Evolutionary conservation across 148 eudicot genomes (phyloP), one percentile per base, ranked within the genome.

Genomic region (Spergularia bocconei): DNA sequence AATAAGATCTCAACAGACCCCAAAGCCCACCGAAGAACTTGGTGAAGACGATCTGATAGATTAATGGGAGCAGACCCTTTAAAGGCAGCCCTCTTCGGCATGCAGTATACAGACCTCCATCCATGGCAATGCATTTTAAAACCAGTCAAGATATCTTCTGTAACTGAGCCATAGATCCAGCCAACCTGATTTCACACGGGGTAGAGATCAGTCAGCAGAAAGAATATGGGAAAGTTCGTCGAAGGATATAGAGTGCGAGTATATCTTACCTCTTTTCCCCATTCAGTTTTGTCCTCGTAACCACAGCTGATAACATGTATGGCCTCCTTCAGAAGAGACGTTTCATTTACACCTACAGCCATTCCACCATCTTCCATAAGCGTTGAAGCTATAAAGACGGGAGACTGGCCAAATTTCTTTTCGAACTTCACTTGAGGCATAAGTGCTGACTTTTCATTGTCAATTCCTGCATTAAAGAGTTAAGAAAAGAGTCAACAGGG

Each of bases 91-190:
- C 93, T 84, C 72, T 82, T 90, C 0, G 99, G 97, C 68, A 92
- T 92, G 79, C 99, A 95, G 87, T 95, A 95, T 0, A 95, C 96
- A 0, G 97, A 95, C 29, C 99, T 82, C 99, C 97, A 95, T 16
- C 99, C 97, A 74, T 92, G 97, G 77, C 96, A 90, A 64, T 95
- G 99, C 99, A 95, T 95, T 79, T 95, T 95, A 70, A 95, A 95
- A 29, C 99, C 97, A 55, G 99, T 95, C 79, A 95, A 82, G 63
- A 95, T 93, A 87, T 93, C 98, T 80, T 93, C 98, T 66, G 98
- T 92, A 44, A 92, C 99, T 0, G 99, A 95, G 60, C 99, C 99
- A 33, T 95, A 95, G 71, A 95, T 95, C 98, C 98, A 95, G 2
- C 99, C 99, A 74, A 92, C 88, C 99, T 95, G 85, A 57, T 15